Percentiles rank a stretch among this genome's conserved stretches.
Evolutionary conservation across 202 grass and related monocot genomes (phyloP).

Genomic region (Panicum hallii): DNA sequence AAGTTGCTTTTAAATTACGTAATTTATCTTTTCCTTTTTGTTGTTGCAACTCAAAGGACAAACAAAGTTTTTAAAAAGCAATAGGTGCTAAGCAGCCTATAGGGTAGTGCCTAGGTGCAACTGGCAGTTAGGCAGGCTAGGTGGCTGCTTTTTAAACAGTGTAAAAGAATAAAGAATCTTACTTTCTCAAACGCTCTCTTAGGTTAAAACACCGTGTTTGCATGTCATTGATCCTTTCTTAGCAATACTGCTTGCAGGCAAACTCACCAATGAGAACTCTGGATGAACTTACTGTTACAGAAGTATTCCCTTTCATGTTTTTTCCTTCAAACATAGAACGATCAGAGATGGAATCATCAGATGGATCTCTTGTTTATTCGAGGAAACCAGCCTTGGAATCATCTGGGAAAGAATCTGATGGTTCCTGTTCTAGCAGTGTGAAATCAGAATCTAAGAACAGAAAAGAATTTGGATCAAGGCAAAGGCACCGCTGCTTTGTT

Average conservation of each 20-base stretch:
- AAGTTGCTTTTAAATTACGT: not conserved
- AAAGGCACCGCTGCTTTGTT: conserved; percentile 80
- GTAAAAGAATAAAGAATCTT: not conserved
- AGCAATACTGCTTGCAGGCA: conserved; percentile 59
- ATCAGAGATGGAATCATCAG: conserved; percentile 63
- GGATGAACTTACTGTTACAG: conserved; percentile 90
- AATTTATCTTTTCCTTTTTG: conserved; percentile 4
- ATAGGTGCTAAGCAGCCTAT: not conserved
- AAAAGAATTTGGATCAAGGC: conserved; percentile 71
- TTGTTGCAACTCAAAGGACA: conserved; percentile 1
- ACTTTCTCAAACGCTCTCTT: conserved; percentile 26
- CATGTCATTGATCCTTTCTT: conserved; percentile 1
- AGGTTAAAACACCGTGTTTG: conserved; percentile 35
- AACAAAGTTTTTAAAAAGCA: not conserved
- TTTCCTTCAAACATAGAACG: conserved; percentile 84
- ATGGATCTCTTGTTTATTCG: conserved; percentile 63
- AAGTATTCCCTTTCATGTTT: conserved; percentile 80
- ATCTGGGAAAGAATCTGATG: conserved; percentile 54
- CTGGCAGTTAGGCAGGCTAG: not conserved
- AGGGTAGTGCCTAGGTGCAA: not conserved
- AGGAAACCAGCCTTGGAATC: conserved; percentile 50
- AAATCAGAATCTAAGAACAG: conserved; percentile 47
- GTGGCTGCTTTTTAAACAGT: not conserved
- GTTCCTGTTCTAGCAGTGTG: conserved; percentile 39
- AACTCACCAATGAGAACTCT: conserved; percentile 89